Base-by-base conservation (phyloP, 306 rosid species). In the Trifolium fragiferum region DNA sequence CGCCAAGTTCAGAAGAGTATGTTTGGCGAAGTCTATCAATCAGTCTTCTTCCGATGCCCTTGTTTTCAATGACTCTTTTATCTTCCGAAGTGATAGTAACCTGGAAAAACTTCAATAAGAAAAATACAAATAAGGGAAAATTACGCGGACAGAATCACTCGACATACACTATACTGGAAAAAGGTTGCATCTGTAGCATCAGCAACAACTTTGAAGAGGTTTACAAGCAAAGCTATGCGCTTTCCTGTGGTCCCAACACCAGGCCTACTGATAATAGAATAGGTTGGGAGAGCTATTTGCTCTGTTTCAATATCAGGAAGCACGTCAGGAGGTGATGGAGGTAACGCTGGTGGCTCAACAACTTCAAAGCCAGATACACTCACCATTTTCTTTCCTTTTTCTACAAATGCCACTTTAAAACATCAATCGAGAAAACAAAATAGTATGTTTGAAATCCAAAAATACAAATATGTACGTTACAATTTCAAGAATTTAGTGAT, bases 151-250 rank as follows among this genome's bases (percentile, higher is more conserved):
- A 61, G n/a, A 60, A 27, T 3, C 70, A 25, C 44, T 41, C 62
- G 54, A 75, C 96, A 71, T 90, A 94, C 98, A 82, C 50, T 84
- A 68, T 94, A 94, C 83, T 91, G 98, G 81, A 82, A 91, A 87
- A 94, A 94, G 9, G 82, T 72, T 32, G 96, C 88, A 78, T 94
- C 92, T 4, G 87, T 85, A 72, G 55, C 82, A 57, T 60, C 73
- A 33, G 83, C 70, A 38, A 89, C 78, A 66, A 88, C 97, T 81
- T 81, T 80, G 50, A 88, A 94, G 84, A 88, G 89, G 76, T 94
- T 94, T 30, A 88, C 59, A 16, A 83, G 86, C 86, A 91, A 82
- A 47, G 80, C 38, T 57, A 89, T 77, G 49, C 3, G 55, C 66
- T 79, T 73, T 64, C 97, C 98, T 10, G 73, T 18, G 54, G 80